Conservation (phyloP, 371 early-diverging fungal genomes). For the Phascolomyces articulosus region DNA sequence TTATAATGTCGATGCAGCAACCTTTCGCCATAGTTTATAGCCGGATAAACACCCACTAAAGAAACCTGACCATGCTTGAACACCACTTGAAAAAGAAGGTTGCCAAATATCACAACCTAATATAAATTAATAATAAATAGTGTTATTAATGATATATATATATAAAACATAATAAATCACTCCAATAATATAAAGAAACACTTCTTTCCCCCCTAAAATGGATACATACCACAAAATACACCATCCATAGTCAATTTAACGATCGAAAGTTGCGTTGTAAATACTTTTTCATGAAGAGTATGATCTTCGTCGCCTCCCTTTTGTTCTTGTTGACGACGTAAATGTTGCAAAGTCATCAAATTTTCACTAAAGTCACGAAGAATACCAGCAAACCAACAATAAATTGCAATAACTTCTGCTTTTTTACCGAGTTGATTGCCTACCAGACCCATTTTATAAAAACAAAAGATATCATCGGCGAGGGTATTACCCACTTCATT, state of each 20-base stretch:
- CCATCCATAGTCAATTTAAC: conserved; percentile 64
- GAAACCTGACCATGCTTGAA: conserved; percentile 75
- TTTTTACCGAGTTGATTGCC: conserved; percentile 37
- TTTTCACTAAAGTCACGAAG: conserved; percentile 47
- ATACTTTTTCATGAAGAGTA: conserved; percentile 31
- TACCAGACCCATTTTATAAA: conserved; percentile 71
- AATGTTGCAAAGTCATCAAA: neutral
- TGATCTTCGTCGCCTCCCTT: neutral
- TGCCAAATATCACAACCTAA: conserved; percentile 71
- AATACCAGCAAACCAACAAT: conserved; percentile 66
- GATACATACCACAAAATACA: conserved; percentile 65
- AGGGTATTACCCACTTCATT: conserved; percentile 67
- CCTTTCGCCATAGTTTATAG: conserved; percentile 66
- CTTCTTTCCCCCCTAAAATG: no score
- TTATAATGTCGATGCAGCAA: conserved; percentile 13
- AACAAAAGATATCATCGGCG: conserved; percentile 77
- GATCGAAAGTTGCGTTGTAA: conserved; percentile 52
- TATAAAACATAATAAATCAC: no score
- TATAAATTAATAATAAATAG: conserved; percentile 8
- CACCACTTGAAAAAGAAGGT: conserved; percentile 64
- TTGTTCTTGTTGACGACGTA: conserved; percentile 8
- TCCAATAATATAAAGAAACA: no score
- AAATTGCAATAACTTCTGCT: conserved; percentile 54
- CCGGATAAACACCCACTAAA: conserved; percentile 68
- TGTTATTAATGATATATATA: no score